These are phyloP conservation scores for Ochetophila trinervis DNA, from an alignment of 306 rosid species.

Conservation along the genomic window DNA sequence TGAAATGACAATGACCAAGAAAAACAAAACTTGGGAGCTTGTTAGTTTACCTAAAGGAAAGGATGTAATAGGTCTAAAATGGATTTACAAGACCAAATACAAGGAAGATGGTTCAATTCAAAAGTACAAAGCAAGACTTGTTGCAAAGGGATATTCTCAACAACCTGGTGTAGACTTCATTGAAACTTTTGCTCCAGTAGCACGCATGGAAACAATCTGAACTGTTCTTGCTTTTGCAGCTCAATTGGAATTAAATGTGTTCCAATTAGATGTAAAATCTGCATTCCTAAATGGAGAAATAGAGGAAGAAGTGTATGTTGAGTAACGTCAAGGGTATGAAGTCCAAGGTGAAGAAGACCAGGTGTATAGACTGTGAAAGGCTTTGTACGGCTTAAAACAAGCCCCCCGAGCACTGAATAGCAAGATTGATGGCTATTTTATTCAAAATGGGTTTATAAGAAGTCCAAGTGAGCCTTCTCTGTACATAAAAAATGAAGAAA, in stretches of 20 bases:
- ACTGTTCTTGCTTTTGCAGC: not conserved
- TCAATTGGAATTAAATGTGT: not conserved
- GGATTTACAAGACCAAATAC: no score
- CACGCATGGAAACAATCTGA: not conserved
- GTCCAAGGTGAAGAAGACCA: not conserved
- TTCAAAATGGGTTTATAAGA: no score
- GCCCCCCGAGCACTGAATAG: not conserved
- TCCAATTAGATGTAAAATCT: not conserved
- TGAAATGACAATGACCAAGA: no score
- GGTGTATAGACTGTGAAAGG: not conserved
- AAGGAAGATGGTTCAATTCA: no score
- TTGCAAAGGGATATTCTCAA: constrained; percentile 4
- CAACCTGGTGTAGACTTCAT: not conserved
- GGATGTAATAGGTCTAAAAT: no score
- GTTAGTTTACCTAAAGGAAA: no score
- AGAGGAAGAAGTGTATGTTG: constrained; percentile 1
- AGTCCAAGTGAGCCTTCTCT: no score
- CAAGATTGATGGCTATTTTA: constrained; percentile 3
- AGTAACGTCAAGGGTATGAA: not conserved
- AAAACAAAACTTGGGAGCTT: no score
- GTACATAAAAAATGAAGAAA: not conserved
- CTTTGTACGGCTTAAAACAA: constrained; percentile 4
- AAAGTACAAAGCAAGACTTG: no score
- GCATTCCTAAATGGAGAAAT: not conserved
- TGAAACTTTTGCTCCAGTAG: not conserved